Evolutionary conservation across 768 basidiomycete species (phyloP), one percentile per base, ranked within the genome.

Genomic region (Boletus edulis): DNA sequence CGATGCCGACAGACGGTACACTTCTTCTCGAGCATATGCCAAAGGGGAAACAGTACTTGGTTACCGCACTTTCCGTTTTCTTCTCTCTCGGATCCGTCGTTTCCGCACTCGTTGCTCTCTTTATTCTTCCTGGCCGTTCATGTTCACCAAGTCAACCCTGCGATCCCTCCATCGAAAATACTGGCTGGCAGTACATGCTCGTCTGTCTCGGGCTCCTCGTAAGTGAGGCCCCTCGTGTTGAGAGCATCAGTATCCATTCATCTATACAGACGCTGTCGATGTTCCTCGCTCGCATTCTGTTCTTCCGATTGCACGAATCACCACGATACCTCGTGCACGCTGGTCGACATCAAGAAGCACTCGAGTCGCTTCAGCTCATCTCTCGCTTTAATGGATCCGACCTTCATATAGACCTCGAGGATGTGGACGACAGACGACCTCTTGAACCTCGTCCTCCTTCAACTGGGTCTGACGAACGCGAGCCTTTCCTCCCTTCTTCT

Each of bases 1-100:
- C 92, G 41, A 96, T 98, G 93, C 95, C 95, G 1, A 98, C 95
- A 0, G 96, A 98, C 61, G 94, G 95, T 7, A 98, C 94, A 0
- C 82, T 96, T 4, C 80, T 94, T 22, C 78, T 94, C 10, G 96
- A 99, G 64, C 94, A 97, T 63, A 85, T 98, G 77, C 96, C 96
- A 3, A 84, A 87, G 59, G 82, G 83, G n/a, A 93, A 94, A 59
- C 86, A 94, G 63, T 94, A 96, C 67, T 82, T 98, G 31, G 86
- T 98, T 50, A 96, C 93, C 0, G 89, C 87, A 0, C 81, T 97
- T 22, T 94, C 93, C 5, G 82, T 94, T n/a, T 98, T 98, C 76
- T 98, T 98, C 77, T 94, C 93, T 7, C 72, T 97, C 38, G 96
- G 96, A 44, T 86, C 95, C 0, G 91, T 98, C 41, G 69, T 97